Evolutionary conservation across 371 early-diverging fungal genomes (phyloP), one percentile per base, ranked within the genome.

Genomic region (Apophysomyces trapeziformis): DNA sequence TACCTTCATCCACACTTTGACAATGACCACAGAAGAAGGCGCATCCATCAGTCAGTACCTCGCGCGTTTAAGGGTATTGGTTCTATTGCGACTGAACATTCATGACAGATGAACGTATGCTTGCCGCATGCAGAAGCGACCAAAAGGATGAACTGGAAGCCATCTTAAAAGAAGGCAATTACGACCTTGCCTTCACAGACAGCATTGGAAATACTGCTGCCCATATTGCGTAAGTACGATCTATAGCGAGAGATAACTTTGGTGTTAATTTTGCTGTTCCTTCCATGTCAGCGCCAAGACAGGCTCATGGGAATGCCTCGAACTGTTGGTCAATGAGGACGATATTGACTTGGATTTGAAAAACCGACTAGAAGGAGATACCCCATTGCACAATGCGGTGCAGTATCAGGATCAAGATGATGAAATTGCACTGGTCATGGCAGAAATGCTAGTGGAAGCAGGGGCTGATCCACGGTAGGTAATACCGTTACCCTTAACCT

Each of bases 371-470:
- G 87, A 87, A 60, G 83, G 82, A 18, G 80, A 89, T 39, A 89
- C 91, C 18, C 89, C 89, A 36, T 74, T 90, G 35, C 91, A 90
- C 72, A 76, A 83, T 58, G 91, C 89, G 14, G 87, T 88, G 13
- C 71, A 71, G 46, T 78, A 82, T 64, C 73, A 74, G 12, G 47
- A 71, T 12, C 75, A 83, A 35, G 79, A 83, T 56, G 72, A 78
- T 6, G 83, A 83, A 21, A 72, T 70, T 58, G 85, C 86, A 7
- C 59, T 80, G 12, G 78, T 78, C 2, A 87, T 89, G 72, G 86
- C 83, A 5, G 80, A 83, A 54, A 64, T 84, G 61, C 79, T 90
- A 32, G 54, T 88, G 45, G 70, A 70, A 9, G 84, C 74, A 16
- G 89, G 86, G 26, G 87, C 89, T 43, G 79, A 87, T 45, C 77